A percentile compares a stretch with the other conserved stretches of the same genome.
These are phyloP conservation scores for Nemania abortiva DNA, from an alignment of 2,329 filamentous ascomycete genomes.

Conservation along the genomic window DNA sequence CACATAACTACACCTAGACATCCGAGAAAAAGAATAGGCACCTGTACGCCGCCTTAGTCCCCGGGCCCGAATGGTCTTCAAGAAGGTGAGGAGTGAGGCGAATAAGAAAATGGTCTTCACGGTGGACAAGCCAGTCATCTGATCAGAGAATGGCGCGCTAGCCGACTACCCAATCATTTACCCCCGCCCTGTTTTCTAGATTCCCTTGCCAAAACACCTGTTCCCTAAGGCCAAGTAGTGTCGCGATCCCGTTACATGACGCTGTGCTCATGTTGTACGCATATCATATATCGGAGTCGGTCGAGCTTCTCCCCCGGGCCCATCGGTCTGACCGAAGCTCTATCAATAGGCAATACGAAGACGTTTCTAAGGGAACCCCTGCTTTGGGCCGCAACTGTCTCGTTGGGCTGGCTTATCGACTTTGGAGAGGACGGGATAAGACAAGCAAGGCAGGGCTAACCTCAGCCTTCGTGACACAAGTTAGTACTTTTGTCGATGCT, in stretches of 20 bases:
- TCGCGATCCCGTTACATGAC: slow-evolving; percentile 18
- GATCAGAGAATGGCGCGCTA: neutral
- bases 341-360: neutral
- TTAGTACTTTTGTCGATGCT: neutral
- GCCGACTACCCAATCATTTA: slow-evolving; percentile 1
- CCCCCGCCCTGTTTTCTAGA: neutral
- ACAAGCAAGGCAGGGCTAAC: neutral
- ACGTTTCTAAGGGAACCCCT: neutral
- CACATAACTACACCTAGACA: too few relatives aligned
- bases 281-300: slow-evolving; percentile 4
- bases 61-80: neutral
- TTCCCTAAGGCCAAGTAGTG: neutral
- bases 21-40: neutral
- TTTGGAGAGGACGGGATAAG: neutral
- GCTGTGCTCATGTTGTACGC: slow-evolving; percentile 18
- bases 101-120: neutral
- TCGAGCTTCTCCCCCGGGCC: neutral
- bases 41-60: neutral
- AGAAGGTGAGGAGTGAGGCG: slow-evolving; percentile 3
- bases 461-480: neutral
- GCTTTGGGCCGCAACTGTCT: neutral
- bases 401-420: neutral
- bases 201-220: neutral
- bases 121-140: slow-evolving; percentile 2
- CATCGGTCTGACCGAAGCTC: neutral